Evolutionary conservation across 2,329 filamentous ascomycete species (phyloP), one percentile per base, ranked within the genome.

Genomic region (Ophiobolus disseminans): DNA sequence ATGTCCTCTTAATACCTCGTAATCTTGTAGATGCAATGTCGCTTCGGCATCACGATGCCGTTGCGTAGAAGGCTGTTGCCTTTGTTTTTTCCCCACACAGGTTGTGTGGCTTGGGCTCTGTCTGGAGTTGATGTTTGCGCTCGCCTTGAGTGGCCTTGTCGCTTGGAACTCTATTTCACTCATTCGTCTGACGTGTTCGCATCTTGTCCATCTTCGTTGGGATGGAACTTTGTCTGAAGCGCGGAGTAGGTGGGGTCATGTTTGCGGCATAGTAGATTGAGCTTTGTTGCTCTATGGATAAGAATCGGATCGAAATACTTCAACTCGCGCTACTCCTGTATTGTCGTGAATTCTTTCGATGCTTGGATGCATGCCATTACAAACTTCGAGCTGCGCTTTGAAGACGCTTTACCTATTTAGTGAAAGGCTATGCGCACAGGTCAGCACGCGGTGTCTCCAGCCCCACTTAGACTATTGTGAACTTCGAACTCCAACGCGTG

Each of bases 1-100:
- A 60, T 59, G 60, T 59, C 51, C 49, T 63, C 55, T 62, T 57
- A 40, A 54, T 60, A 60, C 45, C 47, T 44, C 46, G 41, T 65
- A 62, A 63, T 65, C 36, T 54, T 62, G 61, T 61, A 61, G 41
- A 62, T 58, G 48, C 45, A 40, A 34, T 30, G 17, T 36, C 20
- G 10, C 21, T 17, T 23, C 22, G 16, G 21, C 22, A 20, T 37
- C 20, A 30, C 17, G 30, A 9, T 14, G 22, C 16, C 17, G 1
- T 42, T 28, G 37, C 21, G 50, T 35, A 37, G 32, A 39, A 10
- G 42, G 45, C 35, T 40, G 7, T 21, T 30, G 26, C 10, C 26
- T 40, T 36, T 37, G 43, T 41, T 23, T 38, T 37, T 32, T 8
- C 10, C 7, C 40, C 44, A 13, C 17, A 17, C 23, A 19, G 10